Evolutionary conservation across 2,329 filamentous ascomycete species (phyloP).

Genomic region (Pseudocercospora vitis): DNA sequence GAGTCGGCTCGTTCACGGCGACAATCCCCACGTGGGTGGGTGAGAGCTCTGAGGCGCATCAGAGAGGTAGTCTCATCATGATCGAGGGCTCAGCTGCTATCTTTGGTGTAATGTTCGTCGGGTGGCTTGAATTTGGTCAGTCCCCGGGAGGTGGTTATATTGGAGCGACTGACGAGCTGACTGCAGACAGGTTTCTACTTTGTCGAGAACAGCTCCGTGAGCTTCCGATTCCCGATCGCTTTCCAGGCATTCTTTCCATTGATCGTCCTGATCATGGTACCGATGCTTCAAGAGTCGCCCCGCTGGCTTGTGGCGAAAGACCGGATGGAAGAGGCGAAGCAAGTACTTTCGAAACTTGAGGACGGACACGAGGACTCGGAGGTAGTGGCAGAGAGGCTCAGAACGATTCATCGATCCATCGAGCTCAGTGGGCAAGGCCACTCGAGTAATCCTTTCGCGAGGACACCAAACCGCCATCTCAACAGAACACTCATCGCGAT

Average conservation of each 20-base stretch:
- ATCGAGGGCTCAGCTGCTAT: slow-evolving; percentile 26
- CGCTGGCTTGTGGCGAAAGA: slow-evolving; percentile 32
- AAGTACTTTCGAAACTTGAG: slow-evolving; percentile 33
- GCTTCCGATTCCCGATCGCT: slow-evolving; percentile 43
- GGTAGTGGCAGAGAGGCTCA: slow-evolving; percentile 22
- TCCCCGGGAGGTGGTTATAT: background rate
- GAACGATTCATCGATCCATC: slow-evolving; percentile 26
- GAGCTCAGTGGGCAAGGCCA: slow-evolving; percentile 26
- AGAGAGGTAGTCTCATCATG: slow-evolving; percentile 25
- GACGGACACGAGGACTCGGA: slow-evolving; percentile 27
- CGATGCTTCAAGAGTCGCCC: slow-evolving; percentile 35
- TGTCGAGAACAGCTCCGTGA: slow-evolving; percentile 24
- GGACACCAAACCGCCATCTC: slow-evolving; percentile 28
- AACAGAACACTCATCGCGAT: slow-evolving; percentile 31
- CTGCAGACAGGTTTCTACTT: slow-evolving; percentile 20
- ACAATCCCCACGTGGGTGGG: slow-evolving; percentile 27
- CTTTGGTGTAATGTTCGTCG: slow-evolving; percentile 30
- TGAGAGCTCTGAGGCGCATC: slow-evolving; percentile 26
- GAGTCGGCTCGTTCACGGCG: slow-evolving; percentile 40
- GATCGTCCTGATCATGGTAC: slow-evolving; percentile 36
- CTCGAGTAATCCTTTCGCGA: slow-evolving; percentile 29
- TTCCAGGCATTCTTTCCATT: slow-evolving; percentile 48
- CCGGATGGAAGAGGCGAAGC: slow-evolving; percentile 26
- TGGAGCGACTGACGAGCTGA: background rate
- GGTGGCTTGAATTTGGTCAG: slow-evolving; percentile 29